Conservation (phyloP, 148 eudicot species). For the Nepenthes gracilis region DNA sequence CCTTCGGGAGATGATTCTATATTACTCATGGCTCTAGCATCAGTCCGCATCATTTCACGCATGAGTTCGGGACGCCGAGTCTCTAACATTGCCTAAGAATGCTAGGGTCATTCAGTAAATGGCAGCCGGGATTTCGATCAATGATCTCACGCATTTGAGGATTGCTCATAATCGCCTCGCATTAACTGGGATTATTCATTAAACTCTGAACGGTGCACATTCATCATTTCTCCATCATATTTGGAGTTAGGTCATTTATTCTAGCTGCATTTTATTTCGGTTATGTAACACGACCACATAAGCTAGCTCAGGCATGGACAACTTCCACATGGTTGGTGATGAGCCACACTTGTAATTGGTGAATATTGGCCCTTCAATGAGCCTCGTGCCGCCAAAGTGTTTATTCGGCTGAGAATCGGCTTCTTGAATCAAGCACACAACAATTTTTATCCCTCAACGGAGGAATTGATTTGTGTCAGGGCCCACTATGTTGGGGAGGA, state of each 20-base stretch:
- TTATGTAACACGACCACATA: no score
- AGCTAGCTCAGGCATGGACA: no score
- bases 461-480: no score
- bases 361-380: no score
- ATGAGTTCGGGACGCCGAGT: slow-evolving; percentile 96
- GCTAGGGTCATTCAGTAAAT: slow-evolving; percentile 83
- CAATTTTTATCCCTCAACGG: no score
- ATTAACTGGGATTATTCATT: slow-evolving; percentile 85
- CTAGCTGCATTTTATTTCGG: no score
- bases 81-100: slow-evolving; percentile 87
- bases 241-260: slow-evolving; percentile 85
- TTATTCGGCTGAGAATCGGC: no score
- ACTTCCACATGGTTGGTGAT: no score
- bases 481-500: no score
- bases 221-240: slow-evolving; percentile 98
- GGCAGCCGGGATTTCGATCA: slow-evolving; percentile 90
- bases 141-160: slow-evolving; percentile 98
- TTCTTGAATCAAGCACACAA: no score
- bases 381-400: no score
- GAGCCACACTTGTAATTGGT: no score
- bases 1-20: slow-evolving; percentile 98
- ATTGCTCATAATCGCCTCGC: slow-evolving; percentile 79
- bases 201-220: slow-evolving; percentile 82
- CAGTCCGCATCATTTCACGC: slow-evolving; percentile 99
- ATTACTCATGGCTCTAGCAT: slow-evolving; percentile 98